phyloP scores from a whole-genome alignment of 768 basidiomycete species.

The Tylopilus rubrobrunneus region DNA sequence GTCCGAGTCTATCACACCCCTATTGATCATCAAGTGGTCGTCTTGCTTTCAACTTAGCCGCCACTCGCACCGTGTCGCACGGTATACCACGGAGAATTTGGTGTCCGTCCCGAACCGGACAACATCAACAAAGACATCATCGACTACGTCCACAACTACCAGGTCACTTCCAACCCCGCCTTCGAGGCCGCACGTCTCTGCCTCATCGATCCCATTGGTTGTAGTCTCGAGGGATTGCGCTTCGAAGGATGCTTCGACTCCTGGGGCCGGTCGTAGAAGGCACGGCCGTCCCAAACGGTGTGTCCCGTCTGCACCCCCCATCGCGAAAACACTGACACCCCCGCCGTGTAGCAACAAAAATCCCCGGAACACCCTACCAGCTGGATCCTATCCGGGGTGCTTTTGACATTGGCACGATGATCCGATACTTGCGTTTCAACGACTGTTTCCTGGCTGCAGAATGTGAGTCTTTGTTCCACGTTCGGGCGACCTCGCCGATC shows the following conservation, averaged over 20 bases:
- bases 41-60: slow-evolving; percentile 5
- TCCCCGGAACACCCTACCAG: slow-evolving; percentile 85
- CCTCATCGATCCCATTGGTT: slow-evolving; percentile 91
- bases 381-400: slow-evolving; percentile 93
- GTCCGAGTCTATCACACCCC: slow-evolving; percentile 13
- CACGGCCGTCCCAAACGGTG: slow-evolving; percentile 87
- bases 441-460: slow-evolving; percentile 93
- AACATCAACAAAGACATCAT: slow-evolving; percentile 90
- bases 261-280: slow-evolving; percentile 90
- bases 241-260: slow-evolving; percentile 80
- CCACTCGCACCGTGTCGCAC: slow-evolving; percentile 45
- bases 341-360: slow-evolving; percentile 64
- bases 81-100: slow-evolving; percentile 78
- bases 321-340: slow-evolving; percentile 7
- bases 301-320: slow-evolving; percentile 11
- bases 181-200: slow-evolving; percentile 89
- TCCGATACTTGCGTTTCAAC: slow-evolving; percentile 95
- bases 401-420: slow-evolving; percentile 92
- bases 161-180: slow-evolving; percentile 77
- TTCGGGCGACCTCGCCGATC: not conserved
- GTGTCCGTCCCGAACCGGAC: no score
- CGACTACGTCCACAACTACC: slow-evolving; percentile 85
- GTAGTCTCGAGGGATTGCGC: slow-evolving; percentile 85
- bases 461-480: slow-evolving; percentile 41
- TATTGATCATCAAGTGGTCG: slow-evolving; percentile 27